Evolutionary conservation across 805 yeast genomes (phyloP), one percentile per base, ranked within the genome.

Genomic region (Barnettozyma siamensis): DNA sequence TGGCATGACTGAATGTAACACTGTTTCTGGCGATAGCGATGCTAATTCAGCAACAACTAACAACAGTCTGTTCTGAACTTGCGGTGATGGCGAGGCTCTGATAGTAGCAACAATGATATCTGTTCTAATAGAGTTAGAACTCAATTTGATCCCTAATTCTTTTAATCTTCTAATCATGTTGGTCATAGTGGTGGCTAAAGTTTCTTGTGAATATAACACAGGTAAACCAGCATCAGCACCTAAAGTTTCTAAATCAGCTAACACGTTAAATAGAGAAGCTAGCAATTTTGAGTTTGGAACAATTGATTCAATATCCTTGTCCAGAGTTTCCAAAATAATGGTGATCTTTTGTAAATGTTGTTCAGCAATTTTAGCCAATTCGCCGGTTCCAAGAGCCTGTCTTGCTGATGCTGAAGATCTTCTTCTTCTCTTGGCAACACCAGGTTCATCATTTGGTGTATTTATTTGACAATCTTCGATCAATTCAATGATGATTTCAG

Each of bases 1-100:
- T n/a, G 99, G 99, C 99, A 93, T 93, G 8, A 93, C 96, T 2
- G 96, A 85, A 64, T 93, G 98, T 40, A 93, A 68, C 23, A 93
- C 88, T 24, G 84, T 77, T 56, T 91, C 97, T 8, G 98, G 96
- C 11, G 91, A 85, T 42, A 93, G 65, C 1, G 88, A 70, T 1
- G 98, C 98, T 50, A 93, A 67, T 37, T 88, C 83, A 3, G 97
- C 84, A 50, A 93, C 80, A 21, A 93, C 91, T 44, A 91, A 67
- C 44, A 93, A 67, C 38, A 91, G 65, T 50, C 88, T 76, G 65
- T 93, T 93, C 65, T 93, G 99, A 21, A 89, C 94, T 62, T 91
- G 98, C 2, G 97, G 98, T 23, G 95, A 86, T 33, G 79, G 75
- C 1, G 96, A 82, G 2, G 88, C 76, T 58, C 99, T 77, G 42